Conservation (phyloP, 1,284 basidiomycete genomes). For the Inonotus hispidus region DNA sequence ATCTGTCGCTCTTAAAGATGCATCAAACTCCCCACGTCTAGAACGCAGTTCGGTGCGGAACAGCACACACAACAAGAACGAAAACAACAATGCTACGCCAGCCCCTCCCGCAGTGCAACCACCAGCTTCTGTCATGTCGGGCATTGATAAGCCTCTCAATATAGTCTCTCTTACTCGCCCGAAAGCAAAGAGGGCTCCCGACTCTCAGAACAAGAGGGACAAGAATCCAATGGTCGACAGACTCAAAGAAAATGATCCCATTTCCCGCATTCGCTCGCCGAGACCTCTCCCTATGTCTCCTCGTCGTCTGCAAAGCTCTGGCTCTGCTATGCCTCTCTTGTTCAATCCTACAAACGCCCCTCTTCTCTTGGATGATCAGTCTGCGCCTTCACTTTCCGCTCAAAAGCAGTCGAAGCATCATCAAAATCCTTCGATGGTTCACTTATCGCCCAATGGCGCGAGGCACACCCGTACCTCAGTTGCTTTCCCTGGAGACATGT, state of each 20-base stretch:
- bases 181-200: neutral
- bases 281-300: conserved; percentile 5
- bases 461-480: neutral
- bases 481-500: neutral
- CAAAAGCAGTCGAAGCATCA: neutral
- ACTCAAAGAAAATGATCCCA: conserved; percentile 12
- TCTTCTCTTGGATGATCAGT: neutral
- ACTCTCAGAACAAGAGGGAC: conserved; percentile 6
- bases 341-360: neutral
- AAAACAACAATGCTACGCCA: neutral
- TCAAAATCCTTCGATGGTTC: neutral
- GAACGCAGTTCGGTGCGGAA: neutral
- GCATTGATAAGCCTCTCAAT: conserved; percentile 16
- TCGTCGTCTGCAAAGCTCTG: neutral
- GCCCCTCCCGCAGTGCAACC: neutral
- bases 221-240: neutral
- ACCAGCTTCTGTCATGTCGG: neutral
- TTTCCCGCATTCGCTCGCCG: conserved; percentile 3
- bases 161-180: conserved; percentile 5
- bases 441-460: neutral
- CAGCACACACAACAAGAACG: neutral
- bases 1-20: conserved; percentile 4
- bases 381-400: neutral
- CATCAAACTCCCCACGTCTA: conserved; percentile 16
- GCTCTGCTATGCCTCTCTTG: neutral